Evolutionary conservation across 208 protist species (phyloP).

Genomic region (Trypanosoma cruzi): DNA sequence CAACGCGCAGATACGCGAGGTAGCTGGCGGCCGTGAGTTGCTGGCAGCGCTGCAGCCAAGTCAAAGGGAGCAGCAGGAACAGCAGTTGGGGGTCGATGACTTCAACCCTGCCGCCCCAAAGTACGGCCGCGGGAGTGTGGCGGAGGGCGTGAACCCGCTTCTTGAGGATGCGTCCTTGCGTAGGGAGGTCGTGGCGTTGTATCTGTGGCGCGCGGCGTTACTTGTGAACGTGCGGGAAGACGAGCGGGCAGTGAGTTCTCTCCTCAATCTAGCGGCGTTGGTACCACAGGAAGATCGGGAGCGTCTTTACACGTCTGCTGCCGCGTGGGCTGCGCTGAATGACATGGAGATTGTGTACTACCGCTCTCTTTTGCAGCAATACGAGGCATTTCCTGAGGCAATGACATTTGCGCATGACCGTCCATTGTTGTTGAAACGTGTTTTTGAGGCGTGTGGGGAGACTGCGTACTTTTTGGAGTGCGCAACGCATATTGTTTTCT

Average conservation of each 20-base stretch:
- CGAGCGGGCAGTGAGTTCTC: constrained; percentile 59
- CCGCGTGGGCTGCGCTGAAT: constrained; percentile 73
- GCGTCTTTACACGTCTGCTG: constrained; percentile 53
- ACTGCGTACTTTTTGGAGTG: constrained; percentile 57
- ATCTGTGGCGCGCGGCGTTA: constrained; percentile 80
- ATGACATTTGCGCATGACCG: constrained; percentile 49
- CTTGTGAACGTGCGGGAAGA: constrained; percentile 76
- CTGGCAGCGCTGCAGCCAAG: constrained; percentile 22
- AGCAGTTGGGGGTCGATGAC: background rate
- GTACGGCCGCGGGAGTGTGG: constrained; percentile 37
- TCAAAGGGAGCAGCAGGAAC: constrained; percentile 4
- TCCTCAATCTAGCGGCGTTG: constrained; percentile 63
- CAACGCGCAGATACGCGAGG: constrained; percentile 35
- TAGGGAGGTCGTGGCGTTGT: constrained; percentile 60
- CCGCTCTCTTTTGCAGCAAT: constrained; percentile 61
- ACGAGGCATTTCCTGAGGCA: constrained; percentile 47
- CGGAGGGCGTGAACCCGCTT: constrained; percentile 58
- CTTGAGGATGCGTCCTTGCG: constrained; percentile 43
- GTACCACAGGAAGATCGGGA: constrained; percentile 40
- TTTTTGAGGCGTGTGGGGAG: constrained; percentile 50
- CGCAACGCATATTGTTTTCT: constrained; percentile 73
- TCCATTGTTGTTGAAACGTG: constrained; percentile 60
- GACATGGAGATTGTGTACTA: constrained; percentile 89
- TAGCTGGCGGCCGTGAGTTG: constrained; percentile 39
- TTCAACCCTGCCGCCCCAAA: constrained; percentile 36